Percentiles rank a stretch among this genome's conserved stretches.
Evolutionary conservation across 768 basidiomycete genomes (phyloP).

Genomic region (Coprinellus aureogranulatus): DNA sequence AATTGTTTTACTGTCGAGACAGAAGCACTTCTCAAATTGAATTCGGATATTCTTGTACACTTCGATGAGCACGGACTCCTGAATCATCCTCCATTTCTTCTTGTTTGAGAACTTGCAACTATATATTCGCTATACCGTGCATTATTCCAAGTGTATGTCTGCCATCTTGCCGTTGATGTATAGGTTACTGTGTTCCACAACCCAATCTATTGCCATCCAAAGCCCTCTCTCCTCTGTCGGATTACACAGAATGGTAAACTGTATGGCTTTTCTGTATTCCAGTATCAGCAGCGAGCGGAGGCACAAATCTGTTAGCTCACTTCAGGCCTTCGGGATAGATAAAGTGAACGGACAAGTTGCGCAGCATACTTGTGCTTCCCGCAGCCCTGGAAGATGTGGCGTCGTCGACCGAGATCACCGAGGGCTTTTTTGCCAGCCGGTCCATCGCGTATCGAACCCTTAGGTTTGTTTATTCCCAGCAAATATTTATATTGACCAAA

Average conservation of each 20-base stretch:
- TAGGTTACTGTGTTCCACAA: slow-evolving; percentile 40
- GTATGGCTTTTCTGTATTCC: not conserved
- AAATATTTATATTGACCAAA: too few species aligned
- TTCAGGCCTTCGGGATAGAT: slow-evolving; percentile 13
- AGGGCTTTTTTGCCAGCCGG: slow-evolving; percentile 20
- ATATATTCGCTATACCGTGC: too few species aligned
- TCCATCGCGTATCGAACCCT: too few species aligned
- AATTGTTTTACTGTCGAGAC: slow-evolving; percentile 17
- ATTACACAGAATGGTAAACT: slow-evolving; percentile 3
- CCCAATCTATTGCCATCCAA: slow-evolving; percentile 38
- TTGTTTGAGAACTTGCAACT: slow-evolving; percentile 12
- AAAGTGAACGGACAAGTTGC: slow-evolving; percentile 15
- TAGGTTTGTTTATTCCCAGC: too few species aligned
- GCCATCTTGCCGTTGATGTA: too few species aligned
- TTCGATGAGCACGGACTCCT: slow-evolving; percentile 24
- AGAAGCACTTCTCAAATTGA: slow-evolving; percentile 21
- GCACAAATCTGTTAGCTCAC: not conserved
- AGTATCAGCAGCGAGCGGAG: too few species aligned
- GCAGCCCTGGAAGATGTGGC: slow-evolving; percentile 15
- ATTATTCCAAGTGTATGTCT: too few species aligned
- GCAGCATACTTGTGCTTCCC: slow-evolving; percentile 29
- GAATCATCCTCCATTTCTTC: slow-evolving; percentile 11
- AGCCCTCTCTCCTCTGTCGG: slow-evolving; percentile 25
- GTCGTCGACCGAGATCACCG: slow-evolving; percentile 23
- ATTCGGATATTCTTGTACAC: slow-evolving; percentile 19